Evolutionary conservation across 2,329 filamentous ascomycete genomes (phyloP).

Genomic region (Paracorniculantispora psalliotae): DNA sequence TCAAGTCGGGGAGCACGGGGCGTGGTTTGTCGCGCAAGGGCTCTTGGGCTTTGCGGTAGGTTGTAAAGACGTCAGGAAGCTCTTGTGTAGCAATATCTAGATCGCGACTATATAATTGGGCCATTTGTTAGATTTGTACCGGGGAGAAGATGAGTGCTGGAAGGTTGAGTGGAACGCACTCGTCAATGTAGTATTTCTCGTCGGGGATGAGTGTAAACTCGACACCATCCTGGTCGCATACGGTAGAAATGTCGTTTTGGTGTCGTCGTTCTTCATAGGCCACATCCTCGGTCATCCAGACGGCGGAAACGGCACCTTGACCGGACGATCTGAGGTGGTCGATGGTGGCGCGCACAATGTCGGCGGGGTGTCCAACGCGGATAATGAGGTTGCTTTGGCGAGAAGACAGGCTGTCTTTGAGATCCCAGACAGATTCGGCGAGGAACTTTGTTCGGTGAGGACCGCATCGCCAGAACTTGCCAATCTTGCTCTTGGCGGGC

Average conservation of each 20-base stretch:
- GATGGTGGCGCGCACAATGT: conserved; percentile 56
- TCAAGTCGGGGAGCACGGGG: conserved; percentile 47
- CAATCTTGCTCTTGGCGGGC: conserved; percentile 60
- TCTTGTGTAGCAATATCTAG: conserved; percentile 54
- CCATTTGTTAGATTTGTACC: neutral
- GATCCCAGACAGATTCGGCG: conserved; percentile 66
- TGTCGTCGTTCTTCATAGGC: conserved; percentile 65
- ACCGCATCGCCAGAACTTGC: conserved; percentile 68
- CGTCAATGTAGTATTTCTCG: conserved; percentile 75
- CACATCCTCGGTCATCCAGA: conserved; percentile 73
- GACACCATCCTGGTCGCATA: conserved; percentile 48
- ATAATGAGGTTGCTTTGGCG: conserved; percentile 58
- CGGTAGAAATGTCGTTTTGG: conserved; percentile 48
- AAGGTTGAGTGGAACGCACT: conserved; percentile 50
- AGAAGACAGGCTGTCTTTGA: conserved; percentile 58
- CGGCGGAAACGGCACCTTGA: conserved; percentile 44
- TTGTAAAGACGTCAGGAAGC: conserved; percentile 70
- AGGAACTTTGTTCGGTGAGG: conserved; percentile 67
- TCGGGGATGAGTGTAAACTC: conserved; percentile 64
- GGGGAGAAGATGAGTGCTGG: neutral
- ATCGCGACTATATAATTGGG: conserved; percentile 51
- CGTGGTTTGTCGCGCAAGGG: conserved; percentile 63
- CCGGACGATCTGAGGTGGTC: conserved; percentile 37
- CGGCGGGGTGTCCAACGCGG: conserved; percentile 55
- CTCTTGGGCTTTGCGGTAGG: conserved; percentile 68